Evolutionary conservation across 768 basidiomycete species (phyloP).

Genomic region (Auriscalpium orientale): DNA sequence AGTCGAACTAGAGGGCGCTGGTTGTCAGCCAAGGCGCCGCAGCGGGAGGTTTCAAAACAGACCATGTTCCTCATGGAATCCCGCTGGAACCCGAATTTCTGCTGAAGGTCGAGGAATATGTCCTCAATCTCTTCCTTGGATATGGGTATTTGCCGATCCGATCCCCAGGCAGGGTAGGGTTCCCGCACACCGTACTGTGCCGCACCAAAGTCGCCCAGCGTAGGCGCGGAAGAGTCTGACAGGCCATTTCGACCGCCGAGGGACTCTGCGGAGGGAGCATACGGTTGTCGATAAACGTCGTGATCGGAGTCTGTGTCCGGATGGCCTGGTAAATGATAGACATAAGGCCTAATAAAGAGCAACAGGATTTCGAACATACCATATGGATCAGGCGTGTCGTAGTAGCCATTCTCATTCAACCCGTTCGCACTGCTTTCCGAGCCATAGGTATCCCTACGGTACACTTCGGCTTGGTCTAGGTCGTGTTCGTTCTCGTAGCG

Average conservation of each 20-base stretch:
- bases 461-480: slow-evolving; percentile 58
- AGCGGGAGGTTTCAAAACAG: slow-evolving; percentile 5
- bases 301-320: slow-evolving; percentile 83
- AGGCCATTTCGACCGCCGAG: slow-evolving; percentile 53
- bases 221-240: slow-evolving; percentile 68
- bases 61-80: slow-evolving; percentile 97
- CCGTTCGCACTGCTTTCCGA: slow-evolving; percentile 65
- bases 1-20: slow-evolving; percentile 68
- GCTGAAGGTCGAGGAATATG: slow-evolving; percentile 91
- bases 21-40: slow-evolving; percentile 2
- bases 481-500: slow-evolving; percentile 62
- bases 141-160: slow-evolving; percentile 89
- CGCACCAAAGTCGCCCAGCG: slow-evolving; percentile 56
- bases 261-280: slow-evolving; percentile 71
- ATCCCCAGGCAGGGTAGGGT: slow-evolving; percentile 90
- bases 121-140: slow-evolving; percentile 99
- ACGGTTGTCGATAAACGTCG: slow-evolving; percentile 61
- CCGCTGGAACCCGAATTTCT: slow-evolving; percentile 97
- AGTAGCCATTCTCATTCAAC: slow-evolving; percentile 42
- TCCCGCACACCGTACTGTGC: slow-evolving; percentile 50
- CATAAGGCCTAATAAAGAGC: slow-evolving; percentile 1
- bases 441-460: slow-evolving; percentile 57
- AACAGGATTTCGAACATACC: slow-evolving; percentile 10
- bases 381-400: slow-evolving; percentile 61
- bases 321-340: slow-evolving; percentile 38